phyloP scores from a whole-genome alignment of 1,284 basidiomycete genomes.

The Rhizopogon hawkerae region DNA sequence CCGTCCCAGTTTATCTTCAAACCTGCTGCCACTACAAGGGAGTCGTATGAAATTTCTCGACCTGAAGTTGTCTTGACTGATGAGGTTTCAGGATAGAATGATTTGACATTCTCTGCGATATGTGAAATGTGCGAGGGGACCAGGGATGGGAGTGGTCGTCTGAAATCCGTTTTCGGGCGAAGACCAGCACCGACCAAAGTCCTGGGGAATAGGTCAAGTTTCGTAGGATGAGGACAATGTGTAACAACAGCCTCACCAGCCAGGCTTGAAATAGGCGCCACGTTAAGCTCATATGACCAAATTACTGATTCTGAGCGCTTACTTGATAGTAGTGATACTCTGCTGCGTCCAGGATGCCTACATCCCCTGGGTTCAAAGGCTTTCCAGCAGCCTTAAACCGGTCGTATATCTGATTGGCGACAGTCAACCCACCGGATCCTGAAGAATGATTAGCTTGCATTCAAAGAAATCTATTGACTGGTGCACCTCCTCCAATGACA shows the following conservation, averaged over 20 bases:
- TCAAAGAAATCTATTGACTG: background rate
- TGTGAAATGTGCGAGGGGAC: conserved; percentile 71
- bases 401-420: conserved; percentile 78
- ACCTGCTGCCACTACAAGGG: conserved; percentile 84
- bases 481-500: conserved; percentile 58
- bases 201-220: conserved; percentile 37
- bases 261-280: conserved; percentile 43
- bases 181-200: conserved; percentile 90
- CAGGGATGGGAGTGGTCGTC: conserved; percentile 58
- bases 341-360: conserved; percentile 76
- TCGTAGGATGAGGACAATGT: conserved; percentile 9
- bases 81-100: conserved; percentile 72
- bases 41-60: conserved; percentile 73
- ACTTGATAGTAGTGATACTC: conserved; percentile 77
- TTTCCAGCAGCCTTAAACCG: conserved; percentile 67
- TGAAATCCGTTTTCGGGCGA: conserved; percentile 58
- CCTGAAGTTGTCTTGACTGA: conserved; percentile 68
- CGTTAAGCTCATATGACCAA: conserved; percentile 18
- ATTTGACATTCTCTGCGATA: conserved; percentile 66
- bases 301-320: conserved; percentile 18
- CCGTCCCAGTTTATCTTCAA: conserved; percentile 78
- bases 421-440: conserved; percentile 74
- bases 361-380: conserved; percentile 62
- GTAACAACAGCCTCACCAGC: conserved; percentile 45
- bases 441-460: background rate